These are phyloP conservation scores for Suhomyces anneliseae DNA, from an alignment of 1,139 yeast species.

Conservation along the genomic window DNA sequence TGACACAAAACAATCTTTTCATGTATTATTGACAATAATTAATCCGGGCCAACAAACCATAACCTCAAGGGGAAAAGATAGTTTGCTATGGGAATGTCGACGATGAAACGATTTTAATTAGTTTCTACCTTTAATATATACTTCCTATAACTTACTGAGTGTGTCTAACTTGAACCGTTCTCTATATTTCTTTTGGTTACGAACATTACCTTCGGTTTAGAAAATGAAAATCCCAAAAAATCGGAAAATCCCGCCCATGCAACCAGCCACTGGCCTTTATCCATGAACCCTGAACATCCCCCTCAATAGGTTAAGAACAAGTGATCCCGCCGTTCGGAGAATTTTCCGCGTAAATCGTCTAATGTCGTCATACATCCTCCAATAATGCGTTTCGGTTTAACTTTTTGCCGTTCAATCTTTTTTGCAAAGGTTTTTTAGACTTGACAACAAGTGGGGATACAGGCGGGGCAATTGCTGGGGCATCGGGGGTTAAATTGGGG, in stretches of 20 bases:
- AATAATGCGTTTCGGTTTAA: no score
- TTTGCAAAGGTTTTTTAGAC: no score
- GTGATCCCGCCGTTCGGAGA: neutral
- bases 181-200: neutral
- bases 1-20: neutral
- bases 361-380: neutral
- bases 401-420: neutral
- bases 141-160: no score
- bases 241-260: neutral
- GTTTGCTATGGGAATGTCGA: no score
- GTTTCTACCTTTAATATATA: no score
- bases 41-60: neutral
- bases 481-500: neutral
- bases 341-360: neutral
- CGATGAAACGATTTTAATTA: no score
- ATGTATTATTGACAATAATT: neutral
- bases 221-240: neutral
- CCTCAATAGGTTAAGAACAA: neutral
- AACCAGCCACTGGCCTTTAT: neutral
- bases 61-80: no score
- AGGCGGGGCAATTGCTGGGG: slow-evolving; percentile 1
- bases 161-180: no score
- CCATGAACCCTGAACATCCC: neutral
- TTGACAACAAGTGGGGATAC: neutral
- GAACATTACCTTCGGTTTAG: neutral